A percentile compares a stretch with the other conserved stretches of the same genome.
Evolutionary conservation across 768 basidiomycete genomes (phyloP).

Genomic region (Mycena amicta): DNA sequence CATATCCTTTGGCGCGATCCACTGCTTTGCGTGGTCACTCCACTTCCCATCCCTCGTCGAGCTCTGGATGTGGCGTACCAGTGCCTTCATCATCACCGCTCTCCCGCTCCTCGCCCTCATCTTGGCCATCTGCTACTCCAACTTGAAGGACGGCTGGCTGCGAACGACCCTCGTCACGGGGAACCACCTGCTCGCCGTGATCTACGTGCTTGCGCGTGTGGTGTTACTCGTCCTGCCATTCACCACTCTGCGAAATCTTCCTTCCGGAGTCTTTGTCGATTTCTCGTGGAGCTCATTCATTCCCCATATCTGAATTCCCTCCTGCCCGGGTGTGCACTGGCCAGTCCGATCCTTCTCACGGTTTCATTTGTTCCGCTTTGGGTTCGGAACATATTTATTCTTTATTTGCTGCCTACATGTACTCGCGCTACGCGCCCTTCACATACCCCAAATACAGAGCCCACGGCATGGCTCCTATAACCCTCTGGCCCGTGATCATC

Average conservation of each 20-base stretch:
- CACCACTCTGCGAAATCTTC: neutral
- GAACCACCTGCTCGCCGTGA: neutral
- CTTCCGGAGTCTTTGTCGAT: neutral
- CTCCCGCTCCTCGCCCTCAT: no score
- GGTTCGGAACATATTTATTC: no score
- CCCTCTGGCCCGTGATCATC: neutral
- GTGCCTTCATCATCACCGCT: neutral
- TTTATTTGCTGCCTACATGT: neutral
- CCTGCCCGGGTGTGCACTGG: neutral
- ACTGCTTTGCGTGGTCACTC: neutral
- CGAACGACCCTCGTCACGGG: neutral
- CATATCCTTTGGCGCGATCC: neutral
- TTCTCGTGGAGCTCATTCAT: neutral
- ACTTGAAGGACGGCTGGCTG: neutral
- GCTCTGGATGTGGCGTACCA: neutral
- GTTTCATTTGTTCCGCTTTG: no score
- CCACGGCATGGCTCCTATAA: slow-evolving; percentile 5
- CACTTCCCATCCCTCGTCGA: neutral
- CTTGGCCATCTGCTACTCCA: no score
- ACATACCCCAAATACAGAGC: neutral
- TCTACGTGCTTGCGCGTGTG: neutral
- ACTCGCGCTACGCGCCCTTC: neutral
- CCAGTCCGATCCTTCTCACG: no score
- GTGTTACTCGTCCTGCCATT: neutral
- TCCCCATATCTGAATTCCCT: neutral